Base-by-base conservation (phyloP, 768 basidiomycete species). In the Clitopilus passeckerianus region DNA sequence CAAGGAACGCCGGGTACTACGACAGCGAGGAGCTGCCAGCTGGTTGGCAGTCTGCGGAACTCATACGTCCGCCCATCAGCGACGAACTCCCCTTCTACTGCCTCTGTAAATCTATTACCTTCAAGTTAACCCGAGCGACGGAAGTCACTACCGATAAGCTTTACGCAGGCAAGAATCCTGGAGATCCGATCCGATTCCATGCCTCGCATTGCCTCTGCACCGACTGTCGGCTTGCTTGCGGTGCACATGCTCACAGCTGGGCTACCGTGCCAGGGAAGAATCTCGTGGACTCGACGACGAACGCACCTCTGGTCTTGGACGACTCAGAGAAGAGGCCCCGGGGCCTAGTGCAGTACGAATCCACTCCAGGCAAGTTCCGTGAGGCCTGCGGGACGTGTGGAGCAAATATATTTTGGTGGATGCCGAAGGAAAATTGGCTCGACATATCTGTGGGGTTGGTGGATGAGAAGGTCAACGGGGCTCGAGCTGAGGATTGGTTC, bases 331-430 rank as follows among this genome's bases (percentile, higher is more conserved):
- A 3, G 5, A 54, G 65, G 20, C 70, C 61, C 0, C 56, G 34
- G 20, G 68, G 67, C 2, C 58, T 74, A 37, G 68, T 64, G 57
- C 68, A 69, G 59, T 74, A 72, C 41, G 66, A 66, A 24, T 67
- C 70, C 15, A 71, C 68, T 24, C 66, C 68, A 2, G 53, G 33
- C 14, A 63, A 63, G 30, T 71, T 68, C 52, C 54, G 67, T 24
- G 71, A 74, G 55, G 71, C 65, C 18, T 74, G 71, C 55, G 59
- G 50, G 6, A 69, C 60, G 10, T 74, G 71, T 55, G 71, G 72
- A 1, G 72, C 71, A 15, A 65, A 68, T 1, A 68, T 60, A 3
- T 71, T 72, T 54, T 68, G 60, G 50, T 72, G 70, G 69, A 59
- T 66, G 35, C 60, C 62, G 8, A 41, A 41, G n/a, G 37, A 37